phyloP scores from a whole-genome alignment of 2,329 filamentous ascomycete species.

The Tolypocladium guangdongense region DNA sequence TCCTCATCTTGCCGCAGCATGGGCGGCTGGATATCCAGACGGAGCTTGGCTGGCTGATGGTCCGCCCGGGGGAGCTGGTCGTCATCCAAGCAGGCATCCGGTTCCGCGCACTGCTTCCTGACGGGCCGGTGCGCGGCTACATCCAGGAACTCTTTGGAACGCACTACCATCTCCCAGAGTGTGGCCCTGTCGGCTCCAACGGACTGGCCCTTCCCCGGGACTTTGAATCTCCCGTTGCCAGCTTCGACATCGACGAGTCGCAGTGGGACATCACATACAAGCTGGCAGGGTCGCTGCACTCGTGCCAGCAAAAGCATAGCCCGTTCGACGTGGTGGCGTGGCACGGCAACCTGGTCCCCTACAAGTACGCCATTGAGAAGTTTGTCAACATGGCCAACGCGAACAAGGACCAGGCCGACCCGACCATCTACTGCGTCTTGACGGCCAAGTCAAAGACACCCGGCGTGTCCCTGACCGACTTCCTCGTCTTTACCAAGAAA shows the following conservation, averaged over 20 bases:
- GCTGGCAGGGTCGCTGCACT: slow-evolving; percentile 49
- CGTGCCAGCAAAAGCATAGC: slow-evolving; percentile 49
- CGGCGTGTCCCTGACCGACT: slow-evolving; percentile 48
- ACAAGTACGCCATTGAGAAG: slow-evolving; percentile 45
- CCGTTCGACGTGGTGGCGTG: slow-evolving; percentile 64
- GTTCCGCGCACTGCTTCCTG: slow-evolving; percentile 18
- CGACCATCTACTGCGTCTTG: slow-evolving; percentile 54
- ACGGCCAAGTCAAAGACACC: slow-evolving; percentile 44
- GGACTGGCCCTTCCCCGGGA: slow-evolving; percentile 55
- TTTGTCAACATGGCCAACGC: slow-evolving; percentile 48
- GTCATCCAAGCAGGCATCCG: slow-evolving; percentile 57
- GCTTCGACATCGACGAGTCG: slow-evolving; percentile 43
- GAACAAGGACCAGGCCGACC: slow-evolving; percentile 54
- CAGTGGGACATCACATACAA: slow-evolving; percentile 51
- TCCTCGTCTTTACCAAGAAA: slow-evolving; percentile 55
- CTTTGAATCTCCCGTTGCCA: slow-evolving; percentile 51
- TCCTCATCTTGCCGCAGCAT: slow-evolving; percentile 54
- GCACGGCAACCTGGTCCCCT: slow-evolving; percentile 58
- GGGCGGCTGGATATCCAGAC: slow-evolving; percentile 58
- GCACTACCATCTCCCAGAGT: slow-evolving; percentile 54
- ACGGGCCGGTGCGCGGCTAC: slow-evolving; percentile 53
- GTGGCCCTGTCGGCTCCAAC: slow-evolving; percentile 56
- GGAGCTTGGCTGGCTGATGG: slow-evolving; percentile 52
- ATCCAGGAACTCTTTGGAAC: slow-evolving; percentile 56
- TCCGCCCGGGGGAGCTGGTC: slow-evolving; percentile 57